A percentile compares a stretch with the other conserved stretches of the same genome.
These are phyloP conservation scores for Nicotiana obtusifolia DNA, from an alignment of 257 asterid genomes.

Conservation along the genomic window DNA sequence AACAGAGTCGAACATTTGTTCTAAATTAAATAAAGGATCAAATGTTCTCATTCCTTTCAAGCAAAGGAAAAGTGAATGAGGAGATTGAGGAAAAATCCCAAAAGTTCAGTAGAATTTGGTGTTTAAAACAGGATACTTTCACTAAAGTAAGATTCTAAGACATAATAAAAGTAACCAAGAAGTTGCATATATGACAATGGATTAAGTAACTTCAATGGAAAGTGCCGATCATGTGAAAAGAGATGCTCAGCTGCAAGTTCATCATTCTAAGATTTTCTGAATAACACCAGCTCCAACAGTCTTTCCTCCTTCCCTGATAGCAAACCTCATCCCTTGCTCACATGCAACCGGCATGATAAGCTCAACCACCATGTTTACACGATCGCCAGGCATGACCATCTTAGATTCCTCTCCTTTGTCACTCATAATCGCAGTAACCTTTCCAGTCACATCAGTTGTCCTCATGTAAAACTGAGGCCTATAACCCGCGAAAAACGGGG, in stretches of 20 bases:
- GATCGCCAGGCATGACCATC: conserved; percentile 99
- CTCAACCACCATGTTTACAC: conserved; percentile 93
- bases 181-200: conserved; percentile 11
- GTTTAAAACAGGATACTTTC: conserved; percentile 22
- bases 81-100: not conserved
- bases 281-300: conserved; percentile 96
- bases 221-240: not conserved
- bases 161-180: conserved; percentile 12
- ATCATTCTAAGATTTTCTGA: conserved; percentile 65
- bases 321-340: conserved; percentile 97
- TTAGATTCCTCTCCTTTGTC: conserved; percentile 70
- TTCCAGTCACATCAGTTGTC: conserved; percentile 79
- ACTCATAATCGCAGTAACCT: conserved; percentile 32
- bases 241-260: not conserved
- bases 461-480: conserved; percentile 99
- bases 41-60: conserved; percentile 6
- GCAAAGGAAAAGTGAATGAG: not conserved
- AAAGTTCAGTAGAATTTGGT: conserved; percentile 22
- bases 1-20: no score
- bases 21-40: not conserved
- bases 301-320: conserved; percentile 93
- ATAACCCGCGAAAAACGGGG: conserved; percentile 84
- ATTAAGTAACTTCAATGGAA: conserved; percentile 5
- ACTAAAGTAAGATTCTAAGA: conserved; percentile 29
- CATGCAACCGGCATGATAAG: conserved; percentile 90